These are phyloP conservation scores for Crepidotus sp. DNA, from an alignment of 1,284 basidiomycete genomes.

Conservation along the genomic window DNA sequence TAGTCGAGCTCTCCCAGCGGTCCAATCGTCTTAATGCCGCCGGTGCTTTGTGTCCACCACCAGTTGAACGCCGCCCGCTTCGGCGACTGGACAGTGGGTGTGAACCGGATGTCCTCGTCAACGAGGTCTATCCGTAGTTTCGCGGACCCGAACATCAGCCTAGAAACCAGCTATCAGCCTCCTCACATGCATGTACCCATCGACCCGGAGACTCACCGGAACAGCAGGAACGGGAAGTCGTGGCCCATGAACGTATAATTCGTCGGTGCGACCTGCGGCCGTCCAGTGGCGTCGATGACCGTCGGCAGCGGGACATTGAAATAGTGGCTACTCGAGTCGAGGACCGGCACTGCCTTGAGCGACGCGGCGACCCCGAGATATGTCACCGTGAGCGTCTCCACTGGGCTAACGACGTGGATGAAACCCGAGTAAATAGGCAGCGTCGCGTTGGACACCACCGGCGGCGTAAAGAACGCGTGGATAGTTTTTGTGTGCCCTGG, in stretches of 20 bases:
- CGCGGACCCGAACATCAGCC: conserved; percentile 35
- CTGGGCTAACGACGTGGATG: conserved; percentile 37
- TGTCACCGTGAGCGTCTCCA: conserved; percentile 39
- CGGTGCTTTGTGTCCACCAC: conserved; percentile 16
- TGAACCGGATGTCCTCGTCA: conserved; percentile 9
- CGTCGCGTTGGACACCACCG: conserved; percentile 31
- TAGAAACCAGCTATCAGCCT: neutral
- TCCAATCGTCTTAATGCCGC: conserved; percentile 27
- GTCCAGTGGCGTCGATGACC: conserved; percentile 32
- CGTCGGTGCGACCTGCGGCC: conserved; percentile 28
- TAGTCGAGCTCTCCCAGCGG: conserved; percentile 26
- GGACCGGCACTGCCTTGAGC: conserved; percentile 37
- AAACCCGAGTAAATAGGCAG: conserved; percentile 56
- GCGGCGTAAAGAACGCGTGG: conserved; percentile 32
- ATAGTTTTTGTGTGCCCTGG: conserved; percentile 27
- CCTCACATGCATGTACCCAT: neutral
- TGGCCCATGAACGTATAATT: conserved; percentile 46
- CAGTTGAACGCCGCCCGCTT: conserved; percentile 19
- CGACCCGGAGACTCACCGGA: conserved; percentile 29
- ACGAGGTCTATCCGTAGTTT: conserved; percentile 36
- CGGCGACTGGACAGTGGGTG: neutral
- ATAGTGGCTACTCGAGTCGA: conserved; percentile 40
- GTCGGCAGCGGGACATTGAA: conserved; percentile 37
- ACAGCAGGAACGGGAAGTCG: conserved; percentile 37
- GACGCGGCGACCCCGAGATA: conserved; percentile 43